These are phyloP conservation scores for Cetraspora pellucida DNA, from an alignment of 192 early-diverging fungal genomes.

Conservation along the genomic window DNA sequence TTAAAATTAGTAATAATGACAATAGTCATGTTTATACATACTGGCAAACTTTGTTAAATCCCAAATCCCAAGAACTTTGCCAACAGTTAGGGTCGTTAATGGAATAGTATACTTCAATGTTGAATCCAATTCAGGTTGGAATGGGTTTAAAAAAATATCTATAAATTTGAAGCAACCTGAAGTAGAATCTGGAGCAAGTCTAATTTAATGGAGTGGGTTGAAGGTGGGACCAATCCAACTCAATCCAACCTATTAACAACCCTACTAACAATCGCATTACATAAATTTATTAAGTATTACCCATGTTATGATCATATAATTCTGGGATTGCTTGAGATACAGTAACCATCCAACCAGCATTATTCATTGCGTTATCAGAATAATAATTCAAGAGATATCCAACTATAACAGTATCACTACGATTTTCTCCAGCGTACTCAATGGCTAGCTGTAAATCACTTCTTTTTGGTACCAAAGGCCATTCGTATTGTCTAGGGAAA, in stretches of 20 bases:
- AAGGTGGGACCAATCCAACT: no score
- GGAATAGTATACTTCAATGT: no score
- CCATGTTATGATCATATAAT: conserved; percentile 10
- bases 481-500: not conserved
- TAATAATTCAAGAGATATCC: conserved; percentile 11
- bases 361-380: conserved; percentile 14
- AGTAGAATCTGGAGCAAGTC: no score
- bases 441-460: conserved; percentile 15
- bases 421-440: not conserved
- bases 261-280: not conserved
- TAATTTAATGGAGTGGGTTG: no score
- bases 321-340: not conserved
- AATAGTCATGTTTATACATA: not conserved
- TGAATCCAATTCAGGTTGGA: no score
- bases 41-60: not conserved
- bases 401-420: not conserved
- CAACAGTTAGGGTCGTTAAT: no score
- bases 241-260: no score
- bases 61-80: not conserved
- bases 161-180: no score
- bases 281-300: not conserved
- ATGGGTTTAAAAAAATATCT: no score
- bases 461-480: not conserved
- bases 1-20: not conserved
- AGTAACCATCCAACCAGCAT: conserved; percentile 21